Conservation (phyloP, 1,284 basidiomycete species). For the Bondarzewia mesenterica region DNA sequence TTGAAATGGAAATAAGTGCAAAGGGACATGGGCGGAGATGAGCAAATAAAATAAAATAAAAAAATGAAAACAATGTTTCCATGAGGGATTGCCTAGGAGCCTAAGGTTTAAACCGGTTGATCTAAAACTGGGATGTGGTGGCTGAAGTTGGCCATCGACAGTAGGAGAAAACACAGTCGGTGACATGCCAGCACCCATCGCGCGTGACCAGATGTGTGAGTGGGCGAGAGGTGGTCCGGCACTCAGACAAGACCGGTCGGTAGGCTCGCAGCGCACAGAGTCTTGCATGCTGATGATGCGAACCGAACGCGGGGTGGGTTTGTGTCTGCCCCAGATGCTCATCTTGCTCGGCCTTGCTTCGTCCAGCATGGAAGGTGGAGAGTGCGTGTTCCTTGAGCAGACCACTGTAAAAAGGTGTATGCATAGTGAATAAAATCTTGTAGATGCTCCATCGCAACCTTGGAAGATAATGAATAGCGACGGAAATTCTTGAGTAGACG, state of each 20-base stretch:
- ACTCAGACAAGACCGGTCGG: constrained; percentile 42
- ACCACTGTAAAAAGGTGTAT: constrained; percentile 88
- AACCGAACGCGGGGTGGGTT: constrained; percentile 68
- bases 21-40: constrained; percentile 59
- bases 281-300: constrained; percentile 66
- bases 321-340: constrained; percentile 44
- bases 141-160: constrained; percentile 24
- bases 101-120: constrained; percentile 55
- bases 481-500: constrained; percentile 85
- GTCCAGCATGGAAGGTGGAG: constrained; percentile 30
- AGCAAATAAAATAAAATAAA: constrained; percentile 59
- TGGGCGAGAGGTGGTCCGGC: constrained; percentile 16
- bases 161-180: constrained; percentile 36
- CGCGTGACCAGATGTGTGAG: constrained; percentile 51
- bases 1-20: constrained; percentile 81
- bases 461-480: constrained; percentile 75
- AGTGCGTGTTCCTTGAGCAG: constrained; percentile 86
- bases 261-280: constrained; percentile 35
- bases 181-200: constrained; percentile 39
- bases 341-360: constrained; percentile 33
- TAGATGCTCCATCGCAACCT: constrained; percentile 31
- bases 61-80: constrained; percentile 50
- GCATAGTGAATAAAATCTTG: constrained; percentile 87
- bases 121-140: constrained; percentile 51
- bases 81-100: constrained; percentile 52